Conservation (phyloP, 1,139 yeast genomes). For the Candida tetrigidarum region DNA sequence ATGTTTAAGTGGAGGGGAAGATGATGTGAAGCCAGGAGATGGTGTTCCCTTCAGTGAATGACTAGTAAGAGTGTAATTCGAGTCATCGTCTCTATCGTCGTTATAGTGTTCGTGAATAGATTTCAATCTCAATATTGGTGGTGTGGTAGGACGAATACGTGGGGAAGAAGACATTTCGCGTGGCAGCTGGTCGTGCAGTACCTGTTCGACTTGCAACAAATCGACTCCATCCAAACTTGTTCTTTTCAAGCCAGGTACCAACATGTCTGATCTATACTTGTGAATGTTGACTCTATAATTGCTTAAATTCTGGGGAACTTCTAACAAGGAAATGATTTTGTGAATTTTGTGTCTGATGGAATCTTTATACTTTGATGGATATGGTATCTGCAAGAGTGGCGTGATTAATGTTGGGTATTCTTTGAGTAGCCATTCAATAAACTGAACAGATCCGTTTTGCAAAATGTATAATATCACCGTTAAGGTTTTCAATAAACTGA, state of each 20-base stretch:
- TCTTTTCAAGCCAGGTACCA: conserved; percentile 37
- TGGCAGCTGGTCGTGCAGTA: conserved; percentile 5
- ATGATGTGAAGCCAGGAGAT: not conserved
- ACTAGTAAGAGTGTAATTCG: conserved; percentile 1
- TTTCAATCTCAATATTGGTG: conserved; percentile 3
- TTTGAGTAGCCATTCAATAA: conserved; percentile 33
- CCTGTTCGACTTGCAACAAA: conserved; percentile 14
- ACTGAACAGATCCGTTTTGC: conserved; percentile 42
- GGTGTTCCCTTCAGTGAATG: conserved; percentile 1
- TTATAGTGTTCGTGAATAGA: conserved; percentile 4
- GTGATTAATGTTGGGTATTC: conserved; percentile 8
- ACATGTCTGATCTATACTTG: conserved; percentile 42
- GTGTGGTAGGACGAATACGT: not conserved
- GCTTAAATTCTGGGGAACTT: conserved; percentile 28
- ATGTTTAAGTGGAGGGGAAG: not conserved
- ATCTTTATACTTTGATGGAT: conserved; percentile 19
- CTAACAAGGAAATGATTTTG: conserved; percentile 32
- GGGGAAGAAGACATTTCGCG: not conserved
- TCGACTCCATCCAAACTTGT: conserved; percentile 18
- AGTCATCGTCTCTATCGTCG: not conserved
- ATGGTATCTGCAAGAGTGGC: conserved; percentile 13
- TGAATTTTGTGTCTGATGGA: conserved; percentile 34
- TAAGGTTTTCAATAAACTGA: conserved; percentile 33
- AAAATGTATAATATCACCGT: conserved; percentile 40
- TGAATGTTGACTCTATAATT: conserved; percentile 42